Evolutionary conservation across 2,329 filamentous ascomycete genomes (phyloP).

Genomic region (Colletotrichum melonis): DNA sequence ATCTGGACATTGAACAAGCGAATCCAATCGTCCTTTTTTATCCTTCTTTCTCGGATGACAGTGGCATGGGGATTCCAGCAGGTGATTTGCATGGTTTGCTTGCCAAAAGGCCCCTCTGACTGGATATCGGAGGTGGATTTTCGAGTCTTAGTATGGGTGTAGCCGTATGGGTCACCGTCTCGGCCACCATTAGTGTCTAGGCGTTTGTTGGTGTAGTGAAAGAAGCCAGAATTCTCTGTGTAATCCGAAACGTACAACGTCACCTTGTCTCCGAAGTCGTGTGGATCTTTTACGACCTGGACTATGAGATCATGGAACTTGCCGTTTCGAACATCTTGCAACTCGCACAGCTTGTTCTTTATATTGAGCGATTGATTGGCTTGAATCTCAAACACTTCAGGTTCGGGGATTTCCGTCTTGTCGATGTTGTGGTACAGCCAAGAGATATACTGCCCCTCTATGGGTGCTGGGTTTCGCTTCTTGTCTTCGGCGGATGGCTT

Average conservation of each 20-base stretch:
- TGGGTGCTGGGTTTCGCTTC: conserved; percentile 37
- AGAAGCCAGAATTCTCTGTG: conserved; percentile 76
- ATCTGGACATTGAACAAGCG: conserved; percentile 78
- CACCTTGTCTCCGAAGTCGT: conserved; percentile 55
- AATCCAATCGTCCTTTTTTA: conserved; percentile 72
- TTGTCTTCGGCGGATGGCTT: conserved; percentile 37
- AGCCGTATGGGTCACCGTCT: conserved; percentile 68
- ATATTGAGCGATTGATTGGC: conserved; percentile 53
- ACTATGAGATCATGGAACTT: conserved; percentile 77
- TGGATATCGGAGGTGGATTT: conserved; percentile 31
- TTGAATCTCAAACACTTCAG: conserved; percentile 54
- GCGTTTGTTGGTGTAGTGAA: conserved; percentile 54
- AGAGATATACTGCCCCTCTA: conserved; percentile 57
- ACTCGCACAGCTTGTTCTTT: conserved; percentile 69
- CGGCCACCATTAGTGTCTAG: conserved; percentile 42
- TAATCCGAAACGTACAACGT: conserved; percentile 86
- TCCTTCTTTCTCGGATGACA: conserved; percentile 63
- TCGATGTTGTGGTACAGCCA: conserved; percentile 58
- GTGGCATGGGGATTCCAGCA: conserved; percentile 76
- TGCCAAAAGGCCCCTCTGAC: conserved; percentile 84
- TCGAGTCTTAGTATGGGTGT: conserved; percentile 50
- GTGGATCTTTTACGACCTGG: conserved; percentile 71
- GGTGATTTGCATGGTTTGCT: conserved; percentile 76
- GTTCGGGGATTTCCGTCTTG: conserved; percentile 55
- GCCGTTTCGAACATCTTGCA: conserved; percentile 69